Percentiles rank a stretch among this genome's conserved stretches.
These are phyloP conservation scores for Huiozyma naganishii DNA, from an alignment of 805 yeast species.

Conservation along the genomic window DNA sequence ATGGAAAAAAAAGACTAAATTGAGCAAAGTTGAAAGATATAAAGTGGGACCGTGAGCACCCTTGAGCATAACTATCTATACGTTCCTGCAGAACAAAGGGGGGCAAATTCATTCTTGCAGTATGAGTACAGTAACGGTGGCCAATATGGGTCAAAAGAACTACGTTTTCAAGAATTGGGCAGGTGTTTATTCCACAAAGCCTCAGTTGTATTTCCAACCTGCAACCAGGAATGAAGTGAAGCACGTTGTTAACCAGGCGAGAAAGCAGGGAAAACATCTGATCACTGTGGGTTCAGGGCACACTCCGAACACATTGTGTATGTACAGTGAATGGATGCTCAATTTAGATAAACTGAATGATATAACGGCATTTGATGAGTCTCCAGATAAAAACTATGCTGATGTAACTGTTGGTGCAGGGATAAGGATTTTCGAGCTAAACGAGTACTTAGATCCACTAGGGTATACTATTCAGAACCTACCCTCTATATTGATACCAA, in stretches of 20 bases:
- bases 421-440: constrained; percentile 62
- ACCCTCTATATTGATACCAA: constrained; percentile 90
- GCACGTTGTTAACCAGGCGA: constrained; percentile 57
- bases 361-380: constrained; percentile 32
- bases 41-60: too few relatives aligned
- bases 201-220: constrained; percentile 77
- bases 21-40: too few relatives aligned
- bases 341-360: constrained; percentile 58
- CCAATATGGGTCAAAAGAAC: constrained; percentile 10
- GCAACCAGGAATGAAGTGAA: constrained; percentile 53
- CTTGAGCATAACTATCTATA: too few relatives aligned
- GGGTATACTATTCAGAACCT: constrained; percentile 80
- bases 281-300: constrained; percentile 90
- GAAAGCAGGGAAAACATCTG: constrained; percentile 46
- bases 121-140: too few relatives aligned
- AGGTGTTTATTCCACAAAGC: constrained; percentile 67
- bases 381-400: constrained; percentile 54
- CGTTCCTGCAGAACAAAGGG: too few relatives aligned
- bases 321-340: constrained; percentile 81
- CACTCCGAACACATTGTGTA: constrained; percentile 84
- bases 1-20: too few relatives aligned
- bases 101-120: too few relatives aligned
- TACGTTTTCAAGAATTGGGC: constrained; percentile 60
- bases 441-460: constrained; percentile 47
- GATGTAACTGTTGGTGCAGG: constrained; percentile 97